These are phyloP conservation scores for Thalassiosira profunda DNA, from an alignment of 108 stramenopile genomes.

Conservation along the genomic window DNA sequence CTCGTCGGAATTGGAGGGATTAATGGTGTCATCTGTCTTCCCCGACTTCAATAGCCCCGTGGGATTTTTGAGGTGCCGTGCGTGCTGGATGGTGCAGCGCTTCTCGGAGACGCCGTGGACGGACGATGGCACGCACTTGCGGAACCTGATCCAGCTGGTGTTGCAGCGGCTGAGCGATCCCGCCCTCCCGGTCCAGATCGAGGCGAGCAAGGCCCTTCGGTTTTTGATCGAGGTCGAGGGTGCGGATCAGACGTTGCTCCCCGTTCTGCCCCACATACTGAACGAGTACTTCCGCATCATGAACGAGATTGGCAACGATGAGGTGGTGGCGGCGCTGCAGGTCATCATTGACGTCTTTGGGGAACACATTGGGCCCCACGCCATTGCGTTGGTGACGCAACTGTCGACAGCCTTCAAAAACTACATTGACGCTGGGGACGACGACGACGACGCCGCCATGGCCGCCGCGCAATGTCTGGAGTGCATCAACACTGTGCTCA, in stretches of 20 bases:
- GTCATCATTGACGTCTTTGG: constrained; percentile 95
- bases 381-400: constrained; percentile 89
- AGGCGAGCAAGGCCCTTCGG: constrained; percentile 93
- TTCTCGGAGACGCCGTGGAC: constrained; percentile 82
- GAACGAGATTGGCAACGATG: constrained; percentile 97
- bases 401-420: constrained; percentile 88
- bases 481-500: constrained; percentile 95
- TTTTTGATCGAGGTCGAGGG: constrained; percentile 93
- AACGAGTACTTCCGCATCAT: constrained; percentile 98
- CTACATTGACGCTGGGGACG: constrained; percentile 92
- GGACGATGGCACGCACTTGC: constrained; percentile 77
- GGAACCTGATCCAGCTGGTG: constrained; percentile 69
- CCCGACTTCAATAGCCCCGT: constrained; percentile 95
- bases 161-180: constrained; percentile 91
- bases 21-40: constrained; percentile 91
- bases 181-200: constrained; percentile 97
- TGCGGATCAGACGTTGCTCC: constrained; percentile 87
- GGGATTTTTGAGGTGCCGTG: constrained; percentile 92
- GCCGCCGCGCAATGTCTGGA: constrained; percentile 97
- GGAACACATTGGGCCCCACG: constrained; percentile 96
- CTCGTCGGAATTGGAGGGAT: constrained; percentile 77
- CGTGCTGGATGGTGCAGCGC: constrained; percentile 96
- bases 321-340: constrained; percentile 94
- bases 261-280: constrained; percentile 93
- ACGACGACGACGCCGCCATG: constrained; percentile 97